Base-by-base conservation (phyloP, 129 eudicot genomes). In the Helianthus tuberosus region DNA sequence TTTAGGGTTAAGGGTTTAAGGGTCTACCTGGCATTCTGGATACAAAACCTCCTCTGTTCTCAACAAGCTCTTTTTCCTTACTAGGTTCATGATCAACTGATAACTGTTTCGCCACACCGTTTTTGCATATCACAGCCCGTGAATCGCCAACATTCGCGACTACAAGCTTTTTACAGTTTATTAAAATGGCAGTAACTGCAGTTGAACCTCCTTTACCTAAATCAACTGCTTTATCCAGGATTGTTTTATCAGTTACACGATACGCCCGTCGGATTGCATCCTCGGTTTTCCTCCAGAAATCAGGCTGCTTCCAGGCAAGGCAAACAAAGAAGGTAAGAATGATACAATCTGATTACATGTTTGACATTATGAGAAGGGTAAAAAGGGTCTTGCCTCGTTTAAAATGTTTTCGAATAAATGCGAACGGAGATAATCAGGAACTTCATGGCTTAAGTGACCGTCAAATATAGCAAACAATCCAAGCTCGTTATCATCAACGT, bases 141-240 rank as follows among this genome's bases (percentile, higher is more conserved):
- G 98, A 93, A 12, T 93, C 98, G 41, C 98, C 98, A 11, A 93
- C 89, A 71, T 93, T 93, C 23, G 98, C 96, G 1, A 93, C 93
- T 20, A 93, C 86, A 44, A 93, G 86, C 77, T 82, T 93, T 49
- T 85, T 82, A 68, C 96, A 73, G 46, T 92, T 87, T 13, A 92
- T 87, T 71, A 92, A 65, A 55, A 92, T 92, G 6, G 96, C 95
- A 5, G 96, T 89, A 59, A 92, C 95, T 0, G 98, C 96, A 3
- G 96, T 92, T 8, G 98, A 92, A 53, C 98, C 98, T 4, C 98
- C 98, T 76, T 77, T 87, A 13, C 94, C 91, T 53, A 85, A 78
- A 61, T 81, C 88, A 50, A 68, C 86, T 1, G 87, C 87, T 74
- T 89, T 85, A 49, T 89, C 79, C 85, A 92, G 68, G 14, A 92